Evolutionary conservation across 116 monocot genomes (phyloP), one percentile per base, ranked within the genome.

Genomic region (Iris pallida): DNA sequence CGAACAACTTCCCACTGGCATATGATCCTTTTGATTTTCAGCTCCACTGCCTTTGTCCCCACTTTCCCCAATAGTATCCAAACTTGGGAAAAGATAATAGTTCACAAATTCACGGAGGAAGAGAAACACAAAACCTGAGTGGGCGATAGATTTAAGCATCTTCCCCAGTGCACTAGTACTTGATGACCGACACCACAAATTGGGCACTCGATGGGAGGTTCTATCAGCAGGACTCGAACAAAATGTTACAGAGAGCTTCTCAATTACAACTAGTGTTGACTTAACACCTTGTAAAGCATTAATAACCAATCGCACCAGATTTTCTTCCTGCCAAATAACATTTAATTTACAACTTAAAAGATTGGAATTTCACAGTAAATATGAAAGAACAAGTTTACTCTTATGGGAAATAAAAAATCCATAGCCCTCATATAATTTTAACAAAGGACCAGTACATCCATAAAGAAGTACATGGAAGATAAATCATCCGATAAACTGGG

Each of bases 211-310:
- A 68, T 81, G 77, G 45, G 60, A 71, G n/a, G 85, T 85, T 57
- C 90, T 77, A 65, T 99, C 88, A 30, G 93, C 86, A 46, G 87
- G 83, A 61, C 17, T 83, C 19, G 75, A 78, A 42, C 66, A 86
- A 68, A 99, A 86, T 54, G 18, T 42, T 9, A 52, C 63, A 52
- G 88, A 82, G 63, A 90, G 68, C 61, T 72, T 80, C 49, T 86
- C 80, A 46, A 99, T 81, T 52, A 84, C 81, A 57, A 73, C 61
- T 71, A 99, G 54, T 40, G 99, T 60, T 4, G 86, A 80, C 57
- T 82, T 86, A 30, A 86, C 61, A 8, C 99, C 99, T 67, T 80
- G 86, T 45, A 99, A 62, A 17, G 93, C 93, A 76, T 93, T 82
- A 60, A 90, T 58, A 17, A 73, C 76, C 75, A 99, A 55, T 16